Conservation (phyloP, 1,139 yeast genomes). For the Geotrichum klebahnii region DNA sequence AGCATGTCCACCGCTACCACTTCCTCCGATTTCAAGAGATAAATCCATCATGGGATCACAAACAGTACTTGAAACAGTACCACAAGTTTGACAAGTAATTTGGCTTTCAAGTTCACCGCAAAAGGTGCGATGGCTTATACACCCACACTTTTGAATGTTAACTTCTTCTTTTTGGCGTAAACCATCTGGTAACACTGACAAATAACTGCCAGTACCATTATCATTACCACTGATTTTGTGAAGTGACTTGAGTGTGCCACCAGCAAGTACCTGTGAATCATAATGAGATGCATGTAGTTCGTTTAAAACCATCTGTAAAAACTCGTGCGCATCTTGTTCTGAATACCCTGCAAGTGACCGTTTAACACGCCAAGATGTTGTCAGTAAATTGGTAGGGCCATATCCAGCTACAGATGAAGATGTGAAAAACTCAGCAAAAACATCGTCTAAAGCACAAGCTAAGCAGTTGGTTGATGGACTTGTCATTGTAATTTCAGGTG, state of each 20-base stretch:
- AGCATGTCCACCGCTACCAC: background rate
- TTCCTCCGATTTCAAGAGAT: slow-evolving; percentile 55
- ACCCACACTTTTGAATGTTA: slow-evolving; percentile 49
- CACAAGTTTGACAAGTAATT: slow-evolving; percentile 69
- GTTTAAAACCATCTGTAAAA: slow-evolving; percentile 83
- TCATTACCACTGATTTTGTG: slow-evolving; percentile 5
- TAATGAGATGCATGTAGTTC: slow-evolving; percentile 58
- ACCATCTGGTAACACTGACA: slow-evolving; percentile 3
- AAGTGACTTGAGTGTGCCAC: slow-evolving; percentile 10
- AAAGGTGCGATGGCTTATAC: slow-evolving; percentile 78
- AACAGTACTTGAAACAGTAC: slow-evolving; percentile 55
- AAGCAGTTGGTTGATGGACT: slow-evolving; percentile 32
- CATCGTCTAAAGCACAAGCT: slow-evolving; percentile 73
- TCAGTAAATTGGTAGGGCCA: slow-evolving; percentile 68
- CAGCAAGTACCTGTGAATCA: slow-evolving; percentile 17
- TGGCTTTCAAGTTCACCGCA: slow-evolving; percentile 71
- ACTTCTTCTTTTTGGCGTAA: slow-evolving; percentile 16
- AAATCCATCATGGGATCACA: slow-evolving; percentile 87
- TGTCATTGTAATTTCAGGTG: slow-evolving; percentile 30
- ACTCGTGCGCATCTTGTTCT: slow-evolving; percentile 97
- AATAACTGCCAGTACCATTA: background rate
- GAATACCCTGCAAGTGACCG: slow-evolving; percentile 86
- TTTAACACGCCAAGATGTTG: slow-evolving; percentile 80
- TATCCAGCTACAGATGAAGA: slow-evolving; percentile 56
- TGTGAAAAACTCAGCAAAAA: slow-evolving; percentile 62